Conservation (phyloP, 2,329 filamentous ascomycete genomes). For the Ceratocystis variospora region DNA sequence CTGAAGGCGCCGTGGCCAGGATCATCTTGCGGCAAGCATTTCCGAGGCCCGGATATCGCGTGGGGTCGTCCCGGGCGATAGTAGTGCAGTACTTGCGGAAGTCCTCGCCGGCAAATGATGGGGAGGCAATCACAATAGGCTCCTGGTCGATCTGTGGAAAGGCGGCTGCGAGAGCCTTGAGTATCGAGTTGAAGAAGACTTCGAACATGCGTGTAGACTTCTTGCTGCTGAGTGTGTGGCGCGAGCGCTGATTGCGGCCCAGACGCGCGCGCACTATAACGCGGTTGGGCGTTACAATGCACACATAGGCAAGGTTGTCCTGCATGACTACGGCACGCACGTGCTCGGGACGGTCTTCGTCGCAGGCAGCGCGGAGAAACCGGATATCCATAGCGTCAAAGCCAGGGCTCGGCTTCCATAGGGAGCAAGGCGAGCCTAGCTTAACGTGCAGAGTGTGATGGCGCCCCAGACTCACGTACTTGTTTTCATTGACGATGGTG, state of each 20-base stretch:
- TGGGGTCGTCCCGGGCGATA: conserved; percentile 28
- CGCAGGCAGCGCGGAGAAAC: conserved; percentile 63
- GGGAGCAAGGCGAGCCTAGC: conserved; percentile 70
- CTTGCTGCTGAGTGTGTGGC: conserved; percentile 33
- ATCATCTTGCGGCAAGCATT: conserved; percentile 47
- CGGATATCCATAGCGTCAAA: conserved; percentile 85
- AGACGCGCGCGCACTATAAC: conserved; percentile 59
- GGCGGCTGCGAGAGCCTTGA: conserved; percentile 54
- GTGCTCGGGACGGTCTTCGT: conserved; percentile 65
- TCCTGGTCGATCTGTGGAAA: conserved; percentile 65
- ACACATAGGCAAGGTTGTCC: conserved; percentile 72
- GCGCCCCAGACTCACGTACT: conserved; percentile 39
- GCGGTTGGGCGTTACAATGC: conserved; percentile 66
- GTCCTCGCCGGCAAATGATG: conserved; percentile 70
- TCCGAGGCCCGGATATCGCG: conserved; percentile 52
- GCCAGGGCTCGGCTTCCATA: conserved; percentile 63
- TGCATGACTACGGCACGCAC: conserved; percentile 89
- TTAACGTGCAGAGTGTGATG: conserved; percentile 64
- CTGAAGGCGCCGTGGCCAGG: conserved; percentile 72
- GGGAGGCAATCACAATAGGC: conserved; percentile 72
- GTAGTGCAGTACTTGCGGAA: conserved; percentile 61
- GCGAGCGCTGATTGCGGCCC: conserved; percentile 42
- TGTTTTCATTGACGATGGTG: conserved; percentile 39
- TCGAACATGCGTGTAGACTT: conserved; percentile 28
- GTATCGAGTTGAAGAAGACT: conserved; percentile 10